Conservation (phyloP, 495 filamentous ascomycete genomes). For the Ramalina intermedia region DNA sequence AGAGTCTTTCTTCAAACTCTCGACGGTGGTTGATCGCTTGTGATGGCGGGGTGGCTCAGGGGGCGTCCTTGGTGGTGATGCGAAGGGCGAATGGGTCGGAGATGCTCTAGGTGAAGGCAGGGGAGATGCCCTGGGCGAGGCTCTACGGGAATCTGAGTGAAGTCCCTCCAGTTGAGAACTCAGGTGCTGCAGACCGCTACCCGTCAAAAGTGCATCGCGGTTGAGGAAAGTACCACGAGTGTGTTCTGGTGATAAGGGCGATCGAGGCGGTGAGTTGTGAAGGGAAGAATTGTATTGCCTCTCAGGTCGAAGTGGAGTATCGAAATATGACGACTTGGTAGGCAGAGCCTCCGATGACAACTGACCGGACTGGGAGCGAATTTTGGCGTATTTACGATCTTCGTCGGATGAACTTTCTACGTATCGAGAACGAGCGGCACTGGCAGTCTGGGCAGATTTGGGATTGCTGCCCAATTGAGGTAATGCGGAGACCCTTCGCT, state of each 20-base stretch:
- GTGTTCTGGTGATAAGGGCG: background rate
- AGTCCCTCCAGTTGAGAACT: conserved; percentile 3
- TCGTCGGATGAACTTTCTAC: conserved; percentile 1
- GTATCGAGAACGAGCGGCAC: background rate
- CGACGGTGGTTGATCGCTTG: background rate
- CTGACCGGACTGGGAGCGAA: background rate
- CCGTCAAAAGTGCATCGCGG: background rate
- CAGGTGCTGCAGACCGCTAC: background rate
- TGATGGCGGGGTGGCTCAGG: conserved; percentile 1
- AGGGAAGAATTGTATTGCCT: background rate
- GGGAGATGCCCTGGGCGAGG: conserved; percentile 9
- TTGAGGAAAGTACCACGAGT: background rate
- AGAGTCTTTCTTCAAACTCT: conserved; percentile 7
- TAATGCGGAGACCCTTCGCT: conserved; percentile 6
- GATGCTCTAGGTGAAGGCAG: conserved; percentile 6
- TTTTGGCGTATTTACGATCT: background rate
- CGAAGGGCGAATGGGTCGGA: conserved; percentile 7
- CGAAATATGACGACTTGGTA: background rate
- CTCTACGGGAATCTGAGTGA: background rate
- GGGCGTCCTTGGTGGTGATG: conserved; percentile 15
- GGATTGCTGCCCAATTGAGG: background rate
- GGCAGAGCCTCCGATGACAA: background rate
- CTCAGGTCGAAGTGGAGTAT: background rate
- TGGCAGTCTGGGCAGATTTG: background rate
- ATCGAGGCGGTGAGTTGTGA: background rate